Evolutionary conservation across 495 filamentous ascomycete genomes (phyloP).

Genomic region (Polyplosphaeria fusca): DNA sequence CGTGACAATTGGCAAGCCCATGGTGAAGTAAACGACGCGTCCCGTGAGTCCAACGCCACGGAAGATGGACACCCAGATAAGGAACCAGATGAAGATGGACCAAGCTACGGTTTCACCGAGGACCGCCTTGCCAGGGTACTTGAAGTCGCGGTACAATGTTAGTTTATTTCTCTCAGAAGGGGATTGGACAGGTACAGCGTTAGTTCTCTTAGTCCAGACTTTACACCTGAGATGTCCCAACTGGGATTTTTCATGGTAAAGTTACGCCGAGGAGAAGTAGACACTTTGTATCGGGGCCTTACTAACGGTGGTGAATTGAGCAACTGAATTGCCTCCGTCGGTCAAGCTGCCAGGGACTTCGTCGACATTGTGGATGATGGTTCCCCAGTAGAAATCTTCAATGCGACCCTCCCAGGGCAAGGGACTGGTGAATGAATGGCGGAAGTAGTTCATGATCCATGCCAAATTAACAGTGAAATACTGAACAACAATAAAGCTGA

Average conservation of each 20-base stretch:
- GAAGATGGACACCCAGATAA: conserved; percentile 45
- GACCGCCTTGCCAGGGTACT: conserved; percentile 31
- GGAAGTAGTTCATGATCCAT: conserved; percentile 48
- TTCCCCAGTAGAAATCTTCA: conserved; percentile 42
- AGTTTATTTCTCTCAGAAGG: too few relatives aligned
- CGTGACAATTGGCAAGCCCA: conserved; percentile 46
- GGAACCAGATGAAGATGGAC: conserved; percentile 44
- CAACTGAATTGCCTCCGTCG: not conserved
- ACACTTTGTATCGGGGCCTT: too few relatives aligned
- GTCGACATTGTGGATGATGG: conserved; percentile 39
- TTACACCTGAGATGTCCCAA: too few relatives aligned
- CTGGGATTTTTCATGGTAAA: too few relatives aligned
- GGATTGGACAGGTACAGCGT: too few relatives aligned
- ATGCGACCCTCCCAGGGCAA: conserved; percentile 42
- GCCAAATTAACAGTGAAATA: conserved; percentile 45
- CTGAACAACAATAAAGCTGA: conserved; percentile 42
- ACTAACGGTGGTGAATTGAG: conserved; percentile 30
- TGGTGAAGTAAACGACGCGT: conserved; percentile 47
- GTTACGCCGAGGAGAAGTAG: too few relatives aligned
- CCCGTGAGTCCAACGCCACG: conserved; percentile 44
- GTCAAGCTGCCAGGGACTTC: conserved; percentile 30
- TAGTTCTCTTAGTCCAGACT: too few relatives aligned
- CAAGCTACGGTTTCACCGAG: conserved; percentile 45
- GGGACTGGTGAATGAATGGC: conserved; percentile 42
- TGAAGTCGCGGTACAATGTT: too few relatives aligned